phyloP scores from a whole-genome alignment of 2,329 filamentous ascomycete species.

The Pseudocercospora fijiensis region DNA sequence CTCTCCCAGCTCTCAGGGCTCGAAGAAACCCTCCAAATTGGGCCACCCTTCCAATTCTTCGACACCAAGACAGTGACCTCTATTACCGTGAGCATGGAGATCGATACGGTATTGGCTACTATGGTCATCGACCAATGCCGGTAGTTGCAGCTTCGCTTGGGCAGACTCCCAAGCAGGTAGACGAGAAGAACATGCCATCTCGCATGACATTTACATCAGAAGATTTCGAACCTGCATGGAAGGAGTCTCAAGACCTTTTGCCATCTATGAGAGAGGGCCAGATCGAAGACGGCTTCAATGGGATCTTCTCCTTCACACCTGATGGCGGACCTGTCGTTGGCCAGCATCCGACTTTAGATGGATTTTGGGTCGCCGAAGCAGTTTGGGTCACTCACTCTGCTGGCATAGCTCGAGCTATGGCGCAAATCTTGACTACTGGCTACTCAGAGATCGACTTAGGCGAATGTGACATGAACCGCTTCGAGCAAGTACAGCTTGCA shows the following conservation, averaged over 20 bases:
- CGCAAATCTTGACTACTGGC: slow-evolving; percentile 58
- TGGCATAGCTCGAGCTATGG: slow-evolving; percentile 61
- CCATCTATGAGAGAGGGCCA: slow-evolving; percentile 53
- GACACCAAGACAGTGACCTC: slow-evolving; percentile 63
- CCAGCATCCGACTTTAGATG: slow-evolving; percentile 57
- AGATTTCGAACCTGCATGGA: slow-evolving; percentile 63
- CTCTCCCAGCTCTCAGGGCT: slow-evolving; percentile 48
- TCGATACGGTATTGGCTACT: slow-evolving; percentile 62
- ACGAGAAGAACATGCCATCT: slow-evolving; percentile 63
- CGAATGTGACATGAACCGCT: slow-evolving; percentile 61
- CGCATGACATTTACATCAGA: slow-evolving; percentile 59
- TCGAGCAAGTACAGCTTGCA: slow-evolving; percentile 61
- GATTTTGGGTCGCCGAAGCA: slow-evolving; percentile 64
- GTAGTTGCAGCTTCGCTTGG: slow-evolving; percentile 57
- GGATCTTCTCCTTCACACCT: slow-evolving; percentile 65
- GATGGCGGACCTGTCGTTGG: slow-evolving; percentile 63
- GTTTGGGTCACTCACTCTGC: slow-evolving; percentile 68
- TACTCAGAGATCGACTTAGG: slow-evolving; percentile 57
- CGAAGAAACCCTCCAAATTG: slow-evolving; percentile 50
- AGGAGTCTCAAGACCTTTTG: slow-evolving; percentile 55
- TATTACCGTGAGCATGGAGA: slow-evolving; percentile 67
- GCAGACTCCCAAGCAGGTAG: slow-evolving; percentile 53
- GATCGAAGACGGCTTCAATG: slow-evolving; percentile 63
- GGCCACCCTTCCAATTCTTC: slow-evolving; percentile 58
- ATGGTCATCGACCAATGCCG: slow-evolving; percentile 63